phyloP scores from a whole-genome alignment of 2,329 filamentous ascomycete species.

The Akanthomyces lecanii region DNA sequence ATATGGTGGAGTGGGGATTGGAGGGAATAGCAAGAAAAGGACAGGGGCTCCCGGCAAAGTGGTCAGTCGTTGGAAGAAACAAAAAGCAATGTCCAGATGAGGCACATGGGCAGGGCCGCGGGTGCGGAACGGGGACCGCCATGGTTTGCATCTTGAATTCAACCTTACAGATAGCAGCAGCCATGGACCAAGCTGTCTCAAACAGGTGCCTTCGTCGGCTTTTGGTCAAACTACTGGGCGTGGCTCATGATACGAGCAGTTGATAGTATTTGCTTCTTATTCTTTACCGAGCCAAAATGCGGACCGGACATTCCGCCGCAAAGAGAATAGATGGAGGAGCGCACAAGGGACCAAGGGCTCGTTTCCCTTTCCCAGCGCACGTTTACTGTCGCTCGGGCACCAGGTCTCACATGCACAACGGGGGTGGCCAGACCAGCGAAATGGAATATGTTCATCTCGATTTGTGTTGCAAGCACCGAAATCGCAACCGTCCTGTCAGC shows the following conservation, averaged over 20 bases:
- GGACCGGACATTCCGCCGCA: not conserved
- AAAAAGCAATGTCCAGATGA: not conserved
- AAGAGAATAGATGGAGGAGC: not conserved
- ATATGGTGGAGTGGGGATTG: conserved; percentile 1
- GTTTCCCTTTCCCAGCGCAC: not conserved
- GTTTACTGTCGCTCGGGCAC: not conserved
- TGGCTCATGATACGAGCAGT: not conserved
- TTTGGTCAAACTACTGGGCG: not conserved
- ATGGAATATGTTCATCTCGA: conserved; percentile 11
- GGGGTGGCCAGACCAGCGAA: not conserved
- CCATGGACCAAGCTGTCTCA: not conserved
- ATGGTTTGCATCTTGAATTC: not conserved
- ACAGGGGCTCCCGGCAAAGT: not conserved
- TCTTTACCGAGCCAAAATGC: not conserved
- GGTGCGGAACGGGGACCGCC: conserved; percentile 1
- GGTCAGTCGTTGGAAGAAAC: not conserved
- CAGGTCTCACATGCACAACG: conserved; percentile 9
- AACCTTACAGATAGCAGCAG: not conserved
- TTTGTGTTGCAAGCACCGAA: conserved; percentile 13
- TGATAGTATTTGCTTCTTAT: not conserved
- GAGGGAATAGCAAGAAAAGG: not conserved
- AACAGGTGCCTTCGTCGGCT: not conserved
- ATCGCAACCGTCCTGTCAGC: conserved; percentile 6
- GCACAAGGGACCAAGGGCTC: not conserved
- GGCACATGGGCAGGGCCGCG: not conserved